Base-by-base conservation (phyloP, 1,284 basidiomycete genomes). In the Sanghuangporus sanghuang region DNA sequence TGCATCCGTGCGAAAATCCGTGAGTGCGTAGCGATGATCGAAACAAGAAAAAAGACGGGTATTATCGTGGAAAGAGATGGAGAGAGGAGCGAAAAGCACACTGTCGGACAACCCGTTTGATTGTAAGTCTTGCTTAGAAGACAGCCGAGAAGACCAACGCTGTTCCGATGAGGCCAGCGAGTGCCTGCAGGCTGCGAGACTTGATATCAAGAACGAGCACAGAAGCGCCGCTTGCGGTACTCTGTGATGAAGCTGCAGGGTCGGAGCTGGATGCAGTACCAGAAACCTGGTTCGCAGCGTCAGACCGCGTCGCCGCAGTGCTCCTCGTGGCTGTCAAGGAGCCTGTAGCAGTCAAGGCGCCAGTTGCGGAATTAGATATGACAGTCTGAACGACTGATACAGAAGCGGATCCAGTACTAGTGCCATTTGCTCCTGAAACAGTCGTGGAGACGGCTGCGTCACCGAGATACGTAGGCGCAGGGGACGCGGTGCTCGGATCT, bases 401-500 rank as follows among this genome's bases (percentile, higher is more conserved):
- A 32, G 27, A 5, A 3, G 27, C 3, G 2, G 27, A 32, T 4
- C 27, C 27, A 32, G 27, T 42, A n/a, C 40, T 42, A n/a, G n/a
- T 42, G 40, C 11, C 40, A 6, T 11, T 42, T n/a, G 27, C 40
- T n/a, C 3, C 40, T 42, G 7, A 11, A n/a, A 11, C 48, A 18
- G 56, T 63, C 5, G 12, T 53, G 21, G 55, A 21, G 46, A 21
- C 57, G 14, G 18, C 49, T 40, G 56, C 54, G 23, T 32, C 40
- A 32, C 44, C 44, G 14, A 63, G 40, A 53, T 68, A 66, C 12
- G 69, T 46, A 1, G 76, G 75, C 0, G 74, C 65, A 40, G 76
- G 61, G 27, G 66, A 68, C 12, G 75, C 73, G 36, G 52, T 63
- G 61, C 69, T 67, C 18, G 74, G 69, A 68, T 85, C 78, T n/a